Evolutionary conservation across 805 yeast species (phyloP), one percentile per base, ranked within the genome.

Genomic region (Saccharomycopsis fodiens): DNA sequence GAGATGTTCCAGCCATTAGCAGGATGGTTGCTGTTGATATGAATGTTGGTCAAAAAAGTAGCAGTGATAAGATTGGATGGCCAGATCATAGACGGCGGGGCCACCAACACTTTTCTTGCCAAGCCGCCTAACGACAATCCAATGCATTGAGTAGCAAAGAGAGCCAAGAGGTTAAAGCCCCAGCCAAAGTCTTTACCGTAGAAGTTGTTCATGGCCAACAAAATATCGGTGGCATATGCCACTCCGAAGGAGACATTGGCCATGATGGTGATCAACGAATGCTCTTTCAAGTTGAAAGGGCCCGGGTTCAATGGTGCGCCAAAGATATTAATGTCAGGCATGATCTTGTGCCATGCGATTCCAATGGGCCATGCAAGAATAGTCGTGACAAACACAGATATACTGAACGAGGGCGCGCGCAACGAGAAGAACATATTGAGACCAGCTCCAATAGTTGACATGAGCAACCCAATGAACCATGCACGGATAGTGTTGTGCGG

Each of bases 61-160:
- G 77, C 57, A 3, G 79, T 68, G 42, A 79, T 83, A 57, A 83
- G 67, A 55, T 72, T 73, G 1, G 75, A 61, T 3, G 91, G 91
- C 89, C 89, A 84, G 42, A 81, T 69, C 61, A 79, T 74, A n/a
- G 76, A 65, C 3, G 80, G 71, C 3, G 87, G 82, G 47, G 73
- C 73, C 13, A 82, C 80, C 50, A 82, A 67, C 30, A 79, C 66
- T 52, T 74, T 70, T 52, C 82, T 67, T 35, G 74, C 66, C 46
- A 82, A 44, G 25, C 89, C 89, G 37, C 85, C 85, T 43, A 78
- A 59, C 22, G 83, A 80, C 52, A 78, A 77, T 7, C 89, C 88
- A 42, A 82, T 67, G 52, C 76, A 66, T 58, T 82, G 86, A 32
- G 82, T 70, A 12, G 82, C 69, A 42, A 76, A 56, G 38, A 70